A percentile compares a stretch with the other conserved stretches of the same genome.
These are phyloP conservation scores for Prunus salicina DNA, from an alignment of 306 rosid species.

Conservation along the genomic window DNA sequence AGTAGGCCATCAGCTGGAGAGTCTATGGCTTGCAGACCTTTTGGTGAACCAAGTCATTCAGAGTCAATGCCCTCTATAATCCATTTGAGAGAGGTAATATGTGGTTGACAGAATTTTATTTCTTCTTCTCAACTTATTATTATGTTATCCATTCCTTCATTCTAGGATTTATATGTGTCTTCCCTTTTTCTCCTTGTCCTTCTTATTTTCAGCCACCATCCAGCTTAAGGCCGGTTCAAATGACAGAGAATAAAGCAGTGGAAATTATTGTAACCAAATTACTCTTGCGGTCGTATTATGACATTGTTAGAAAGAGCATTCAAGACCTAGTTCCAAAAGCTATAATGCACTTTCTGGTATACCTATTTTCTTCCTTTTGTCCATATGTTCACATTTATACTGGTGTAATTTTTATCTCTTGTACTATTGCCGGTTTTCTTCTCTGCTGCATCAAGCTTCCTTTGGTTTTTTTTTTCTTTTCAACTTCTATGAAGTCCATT, in stretches of 20 bases:
- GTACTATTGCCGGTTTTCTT: background rate
- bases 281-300: constrained; percentile 39
- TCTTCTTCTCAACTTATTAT: background rate
- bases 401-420: background rate
- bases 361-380: background rate
- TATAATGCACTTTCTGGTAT: constrained; percentile 49
- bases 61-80: constrained; percentile 32
- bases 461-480: background rate
- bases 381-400: background rate
- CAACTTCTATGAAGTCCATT: background rate
- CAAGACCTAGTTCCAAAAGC: constrained; percentile 48
- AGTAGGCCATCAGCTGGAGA: constrained; percentile 19
- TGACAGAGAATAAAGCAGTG: constrained; percentile 25
- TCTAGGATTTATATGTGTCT: background rate
- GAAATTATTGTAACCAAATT: constrained; percentile 37
- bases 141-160: background rate
- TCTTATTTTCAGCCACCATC: constrained; percentile 38
- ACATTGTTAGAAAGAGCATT: constrained; percentile 44
- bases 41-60: constrained; percentile 24
- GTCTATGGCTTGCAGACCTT: constrained; percentile 13
- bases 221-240: constrained; percentile 42
- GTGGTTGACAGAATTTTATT: constrained; percentile 8
- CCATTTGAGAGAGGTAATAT: constrained; percentile 41
- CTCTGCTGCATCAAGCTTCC: background rate
- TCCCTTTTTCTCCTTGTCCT: background rate